Base-by-base conservation (phyloP, 1,284 basidiomycete species). In the Apiotrichum montevideense region DNA sequence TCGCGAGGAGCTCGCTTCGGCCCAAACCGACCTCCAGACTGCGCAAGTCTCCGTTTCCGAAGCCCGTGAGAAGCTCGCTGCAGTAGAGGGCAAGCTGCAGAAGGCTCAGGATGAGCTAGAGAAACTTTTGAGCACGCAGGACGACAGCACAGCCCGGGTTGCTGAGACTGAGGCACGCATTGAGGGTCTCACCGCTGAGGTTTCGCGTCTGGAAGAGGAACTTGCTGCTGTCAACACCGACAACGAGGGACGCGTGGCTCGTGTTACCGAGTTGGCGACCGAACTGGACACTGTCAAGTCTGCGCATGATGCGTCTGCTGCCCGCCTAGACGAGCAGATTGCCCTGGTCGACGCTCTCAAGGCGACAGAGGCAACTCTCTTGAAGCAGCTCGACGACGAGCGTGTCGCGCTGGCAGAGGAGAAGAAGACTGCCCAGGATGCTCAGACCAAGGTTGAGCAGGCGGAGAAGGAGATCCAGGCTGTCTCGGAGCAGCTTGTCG, bases 401-500 rank as follows among this genome's bases (percentile, higher is more conserved):
- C 49, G 43, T 32, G 29, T 32, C 3, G 46, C 51, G 3, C 52
- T 61, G 10, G 35, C 21, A 15, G 43, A 44, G 34, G 41, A 49
- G 33, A 21, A 32, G 32, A 21, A 37, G n/a, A n/a, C 33, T 1
- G 37, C 15, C 9, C 13, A 15, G 1, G 11, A n/a, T 0, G 40
- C 52, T 6, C 29, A 40, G 29, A 14, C 45, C 2, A 32, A 13
- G 21, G 43, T 37, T 4, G 41, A 32, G 1, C 40, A 41, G 9
- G 57, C 57, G 4, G 47, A 54, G 9, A 32, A 37, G 6, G 56
- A 56, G 32, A 46, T 34, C 35, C 50, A 53, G 47, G 33, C 50
- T 32, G 34, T 45, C 14, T 42, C 57, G 15, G 41, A 45, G 4
- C 44, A 51, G 13, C 41, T 62, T 35, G 44, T 39, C 45, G 52